Conservation (phyloP, 2,329 filamentous ascomycete genomes). For the Monosporascus cannonballus region DNA sequence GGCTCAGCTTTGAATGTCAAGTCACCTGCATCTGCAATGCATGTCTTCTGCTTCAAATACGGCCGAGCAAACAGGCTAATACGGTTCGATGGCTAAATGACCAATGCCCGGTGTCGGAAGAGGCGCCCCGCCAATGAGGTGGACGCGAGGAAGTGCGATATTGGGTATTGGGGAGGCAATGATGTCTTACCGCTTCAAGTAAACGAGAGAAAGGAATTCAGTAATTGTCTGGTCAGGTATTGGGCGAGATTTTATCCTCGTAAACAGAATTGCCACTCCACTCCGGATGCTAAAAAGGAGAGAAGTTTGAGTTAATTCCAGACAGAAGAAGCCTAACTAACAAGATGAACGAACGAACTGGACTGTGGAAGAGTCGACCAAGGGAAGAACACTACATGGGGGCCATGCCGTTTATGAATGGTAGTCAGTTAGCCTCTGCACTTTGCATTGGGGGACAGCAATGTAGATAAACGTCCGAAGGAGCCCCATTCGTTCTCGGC, state of each 20-base stretch:
- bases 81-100: background rate
- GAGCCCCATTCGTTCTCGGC: background rate
- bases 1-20: background rate
- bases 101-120: background rate
- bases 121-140: background rate
- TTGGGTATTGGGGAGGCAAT: background rate
- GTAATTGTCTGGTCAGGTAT: no score
- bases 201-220: no score
- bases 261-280: no score
- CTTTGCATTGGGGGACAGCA: background rate
- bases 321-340: background rate
- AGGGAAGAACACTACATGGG: background rate
- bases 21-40: background rate
- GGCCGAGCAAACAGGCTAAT: background rate
- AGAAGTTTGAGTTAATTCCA: no score
- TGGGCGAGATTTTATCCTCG: no score
- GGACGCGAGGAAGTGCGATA: background rate
- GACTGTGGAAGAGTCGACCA: background rate
- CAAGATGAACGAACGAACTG: background rate
- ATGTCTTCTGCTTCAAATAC: no score
- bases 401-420: background rate
- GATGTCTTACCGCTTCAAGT: background rate
- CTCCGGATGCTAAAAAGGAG: no score
- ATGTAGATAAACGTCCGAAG: background rate
- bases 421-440: background rate